These are phyloP conservation scores for Cladosporium oxysporum DNA, from an alignment of 2,329 filamentous ascomycete genomes.

Conservation along the genomic window DNA sequence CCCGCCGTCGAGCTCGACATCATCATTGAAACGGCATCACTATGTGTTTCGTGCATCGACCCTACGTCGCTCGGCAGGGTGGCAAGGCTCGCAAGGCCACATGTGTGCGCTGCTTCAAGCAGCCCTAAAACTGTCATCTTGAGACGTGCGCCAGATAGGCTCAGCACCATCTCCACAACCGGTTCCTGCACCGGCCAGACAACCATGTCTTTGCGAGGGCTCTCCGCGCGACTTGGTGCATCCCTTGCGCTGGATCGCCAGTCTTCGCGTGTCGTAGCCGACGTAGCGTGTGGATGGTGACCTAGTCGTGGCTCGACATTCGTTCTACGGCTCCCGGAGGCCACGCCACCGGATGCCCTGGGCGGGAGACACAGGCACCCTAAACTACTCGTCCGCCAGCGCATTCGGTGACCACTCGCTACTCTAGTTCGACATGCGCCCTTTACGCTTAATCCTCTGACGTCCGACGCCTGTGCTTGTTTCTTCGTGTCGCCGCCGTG, in stretches of 20 bases:
- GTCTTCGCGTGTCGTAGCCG: constrained; percentile 17
- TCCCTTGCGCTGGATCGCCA: constrained; percentile 16
- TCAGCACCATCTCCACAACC: constrained; percentile 19
- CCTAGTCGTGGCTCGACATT: constrained; percentile 7
- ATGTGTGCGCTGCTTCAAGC: not conserved
- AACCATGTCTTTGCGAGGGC: constrained; percentile 1
- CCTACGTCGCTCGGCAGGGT: constrained; percentile 8
- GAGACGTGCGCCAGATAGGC: constrained; percentile 17
- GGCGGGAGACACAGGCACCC: constrained; percentile 4
- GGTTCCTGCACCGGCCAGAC: constrained; percentile 21
- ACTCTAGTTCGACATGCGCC: not conserved
- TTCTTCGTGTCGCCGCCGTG: constrained; percentile 3
- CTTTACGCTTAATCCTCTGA: constrained; percentile 2
- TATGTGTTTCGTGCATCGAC: not conserved
- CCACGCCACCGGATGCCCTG: constrained; percentile 16
- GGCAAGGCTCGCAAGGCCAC: not conserved
- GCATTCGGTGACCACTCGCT: constrained; percentile 4
- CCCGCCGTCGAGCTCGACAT: not conserved
- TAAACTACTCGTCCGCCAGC: constrained; percentile 1
- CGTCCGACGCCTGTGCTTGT: constrained; percentile 8
- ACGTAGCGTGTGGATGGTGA: constrained; percentile 7
- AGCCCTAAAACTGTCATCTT: constrained; percentile 16
- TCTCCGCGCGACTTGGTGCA: not conserved
- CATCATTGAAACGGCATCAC: not conserved
- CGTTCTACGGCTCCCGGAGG: constrained; percentile 15